phyloP scores from a whole-genome alignment of 148 eudicot genomes.

The Suaeda aralocaspica region DNA sequence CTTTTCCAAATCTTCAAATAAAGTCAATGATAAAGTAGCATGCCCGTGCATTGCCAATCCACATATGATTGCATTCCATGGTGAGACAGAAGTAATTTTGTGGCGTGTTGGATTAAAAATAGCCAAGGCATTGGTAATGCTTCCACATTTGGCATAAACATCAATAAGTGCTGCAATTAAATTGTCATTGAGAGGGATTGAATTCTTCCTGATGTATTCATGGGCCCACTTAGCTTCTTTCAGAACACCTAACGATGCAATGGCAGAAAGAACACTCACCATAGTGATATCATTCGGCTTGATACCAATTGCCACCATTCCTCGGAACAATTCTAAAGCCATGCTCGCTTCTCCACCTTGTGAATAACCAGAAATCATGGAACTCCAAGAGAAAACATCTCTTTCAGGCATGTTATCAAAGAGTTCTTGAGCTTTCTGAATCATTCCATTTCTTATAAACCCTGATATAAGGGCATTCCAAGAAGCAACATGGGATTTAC shows the following conservation, averaged over 20 bases:
- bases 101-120: slow-evolving; percentile 44
- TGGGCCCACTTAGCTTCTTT: slow-evolving; percentile 65
- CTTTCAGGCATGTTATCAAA: slow-evolving; percentile 60
- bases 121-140: slow-evolving; percentile 56
- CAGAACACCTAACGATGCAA: slow-evolving; percentile 53
- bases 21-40: slow-evolving; percentile 47
- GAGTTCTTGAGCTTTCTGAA: slow-evolving; percentile 44
- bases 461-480: slow-evolving; percentile 84
- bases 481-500: slow-evolving; percentile 61
- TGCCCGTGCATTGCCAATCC: slow-evolving; percentile 88
- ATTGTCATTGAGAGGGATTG: slow-evolving; percentile 64
- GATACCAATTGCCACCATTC: slow-evolving; percentile 54
- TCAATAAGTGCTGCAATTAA: slow-evolving; percentile 75
- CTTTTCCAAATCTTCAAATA: slow-evolving; percentile 50
- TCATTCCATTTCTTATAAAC: slow-evolving; percentile 51
- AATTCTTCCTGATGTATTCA: slow-evolving; percentile 44
- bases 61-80: slow-evolving; percentile 84
- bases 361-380: slow-evolving; percentile 81
- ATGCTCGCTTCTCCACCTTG: slow-evolving; percentile 45
- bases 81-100: slow-evolving; percentile 47
- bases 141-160: slow-evolving; percentile 87
- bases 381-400: slow-evolving; percentile 86
- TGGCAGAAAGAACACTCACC: slow-evolving; percentile 79
- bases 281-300: slow-evolving; percentile 79
- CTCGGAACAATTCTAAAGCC: slow-evolving; percentile 61